A percentile compares a stretch with the other conserved stretches of the same genome.
phyloP scores from a whole-genome alignment of 2,329 filamentous ascomycete genomes.

The Fusarium virguliforme region DNA sequence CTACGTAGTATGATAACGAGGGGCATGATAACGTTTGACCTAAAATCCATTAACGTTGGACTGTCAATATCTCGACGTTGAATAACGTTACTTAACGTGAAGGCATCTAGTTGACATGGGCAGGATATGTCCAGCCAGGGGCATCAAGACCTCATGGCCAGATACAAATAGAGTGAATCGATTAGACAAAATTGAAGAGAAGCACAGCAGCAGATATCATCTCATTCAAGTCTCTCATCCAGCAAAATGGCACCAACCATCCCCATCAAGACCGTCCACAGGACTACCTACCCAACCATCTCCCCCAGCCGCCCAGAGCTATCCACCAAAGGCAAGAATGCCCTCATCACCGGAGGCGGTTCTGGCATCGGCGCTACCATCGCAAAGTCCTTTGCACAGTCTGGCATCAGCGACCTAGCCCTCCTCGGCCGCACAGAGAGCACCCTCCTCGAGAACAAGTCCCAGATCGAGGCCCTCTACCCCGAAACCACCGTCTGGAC shows the following conservation, averaged over 20 bases:
- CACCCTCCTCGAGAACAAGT: conserved; percentile 52
- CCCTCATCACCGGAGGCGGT: conserved; percentile 76
- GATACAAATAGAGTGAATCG: not conserved
- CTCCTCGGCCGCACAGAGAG: conserved; percentile 59
- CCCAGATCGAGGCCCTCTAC: conserved; percentile 62
- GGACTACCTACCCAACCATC: conserved; percentile 53
- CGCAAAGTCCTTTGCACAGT: conserved; percentile 69
- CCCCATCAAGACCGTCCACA: conserved; percentile 35
- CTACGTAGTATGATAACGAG: not conserved
- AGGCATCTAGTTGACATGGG: not conserved
- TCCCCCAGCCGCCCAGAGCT: conserved; percentile 55
- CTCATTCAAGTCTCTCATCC: not conserved
- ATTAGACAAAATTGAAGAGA: not conserved
- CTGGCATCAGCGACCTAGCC: conserved; percentile 58
- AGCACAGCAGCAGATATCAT: too few relatives aligned
- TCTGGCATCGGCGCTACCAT: conserved; percentile 76
- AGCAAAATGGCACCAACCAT: conserved; percentile 26
- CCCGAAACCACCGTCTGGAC: conserved; percentile 66
- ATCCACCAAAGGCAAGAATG: conserved; percentile 62
- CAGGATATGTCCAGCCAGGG: not conserved
- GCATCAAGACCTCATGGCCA: not conserved
- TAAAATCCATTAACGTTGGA: not conserved
- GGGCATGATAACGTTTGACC: not conserved
- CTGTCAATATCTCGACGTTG: too few relatives aligned
- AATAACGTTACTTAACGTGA: not conserved